phyloP scores from a whole-genome alignment of 352 stramenopile genomes.

The Phytopythium aichiense region DNA sequence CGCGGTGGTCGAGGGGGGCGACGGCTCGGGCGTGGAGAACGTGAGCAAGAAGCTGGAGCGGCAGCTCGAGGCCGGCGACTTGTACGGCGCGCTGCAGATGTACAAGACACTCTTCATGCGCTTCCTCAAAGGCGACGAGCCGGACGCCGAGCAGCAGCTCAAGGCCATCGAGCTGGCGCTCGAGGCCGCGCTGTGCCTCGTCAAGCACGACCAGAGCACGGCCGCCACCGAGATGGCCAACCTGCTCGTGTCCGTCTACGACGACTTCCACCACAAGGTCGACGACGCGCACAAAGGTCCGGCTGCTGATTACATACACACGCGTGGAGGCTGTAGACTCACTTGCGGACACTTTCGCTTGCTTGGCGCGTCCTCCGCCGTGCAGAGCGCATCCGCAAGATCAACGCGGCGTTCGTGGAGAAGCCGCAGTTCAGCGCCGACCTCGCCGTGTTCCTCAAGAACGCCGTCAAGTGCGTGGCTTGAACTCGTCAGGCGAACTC shows the following conservation, averaged over 20 bases:
- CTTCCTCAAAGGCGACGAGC: conserved; percentile 69
- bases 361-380: background rate
- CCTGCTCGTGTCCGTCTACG: conserved; percentile 72
- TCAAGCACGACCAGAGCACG: conserved; percentile 72
- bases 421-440: conserved; percentile 74
- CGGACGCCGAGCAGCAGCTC: conserved; percentile 44
- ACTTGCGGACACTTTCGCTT: background rate
- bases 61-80: conserved; percentile 71
- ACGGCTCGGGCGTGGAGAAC: conserved; percentile 63
- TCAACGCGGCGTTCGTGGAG: conserved; percentile 49
- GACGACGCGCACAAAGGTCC: conserved; percentile 67
- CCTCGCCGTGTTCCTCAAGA: conserved; percentile 64
- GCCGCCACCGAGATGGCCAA: conserved; percentile 78
- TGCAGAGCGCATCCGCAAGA: conserved; percentile 48
- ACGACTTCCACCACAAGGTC: conserved; percentile 61
- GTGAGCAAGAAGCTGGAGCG: conserved; percentile 72
- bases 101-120: conserved; percentile 91
- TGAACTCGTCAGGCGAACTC: background rate
- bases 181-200: conserved; percentile 57
- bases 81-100: conserved; percentile 87
- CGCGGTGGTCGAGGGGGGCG: conserved; percentile 15
- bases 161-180: conserved; percentile 62
- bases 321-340: background rate
- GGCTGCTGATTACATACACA: background rate
- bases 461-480: conserved; percentile 65